Conservation (phyloP, 441 rosid genomes). For the Aquilaria agallochum region DNA sequence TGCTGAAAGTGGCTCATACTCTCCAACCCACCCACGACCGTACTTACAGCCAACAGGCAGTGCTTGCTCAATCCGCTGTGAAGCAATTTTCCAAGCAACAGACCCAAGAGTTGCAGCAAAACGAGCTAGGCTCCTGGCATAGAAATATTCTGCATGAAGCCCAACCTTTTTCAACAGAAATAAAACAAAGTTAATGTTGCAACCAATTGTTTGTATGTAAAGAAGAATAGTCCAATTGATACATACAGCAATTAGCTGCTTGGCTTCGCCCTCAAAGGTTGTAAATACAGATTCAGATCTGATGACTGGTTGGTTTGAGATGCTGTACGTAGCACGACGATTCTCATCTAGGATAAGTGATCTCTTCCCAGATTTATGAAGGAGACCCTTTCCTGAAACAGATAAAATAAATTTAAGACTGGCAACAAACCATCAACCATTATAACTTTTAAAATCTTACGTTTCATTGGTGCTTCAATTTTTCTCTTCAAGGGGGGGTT, state of each 20-base stretch:
- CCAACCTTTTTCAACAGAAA: slow-evolving; percentile 60
- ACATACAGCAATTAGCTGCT: slow-evolving; percentile 90
- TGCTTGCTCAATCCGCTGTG: slow-evolving; percentile 75
- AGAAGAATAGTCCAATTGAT: slow-evolving; percentile 7
- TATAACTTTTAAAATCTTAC: too few species aligned
- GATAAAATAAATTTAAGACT: slow-evolving; percentile 5
- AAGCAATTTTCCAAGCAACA: slow-evolving; percentile 78
- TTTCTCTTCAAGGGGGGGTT: too few species aligned
- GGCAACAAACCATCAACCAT: not conserved
- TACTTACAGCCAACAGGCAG: slow-evolving; percentile 79
- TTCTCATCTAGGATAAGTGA: slow-evolving; percentile 59
- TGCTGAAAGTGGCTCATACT: slow-evolving; percentile 86
- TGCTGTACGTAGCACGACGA: slow-evolving; percentile 61
- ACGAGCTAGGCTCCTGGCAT: slow-evolving; percentile 94
- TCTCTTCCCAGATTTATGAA: slow-evolving; percentile 61
- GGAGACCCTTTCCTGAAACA: slow-evolving; percentile 50
- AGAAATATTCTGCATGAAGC: slow-evolving; percentile 81
- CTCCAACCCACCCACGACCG: slow-evolving; percentile 99
- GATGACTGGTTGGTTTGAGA: slow-evolving; percentile 42
- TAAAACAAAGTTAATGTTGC: slow-evolving; percentile 12
- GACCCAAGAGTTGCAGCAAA: slow-evolving; percentile 94
- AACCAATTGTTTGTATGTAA: not conserved
- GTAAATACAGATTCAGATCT: slow-evolving; percentile 71
- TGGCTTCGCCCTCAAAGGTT: slow-evolving; percentile 82
- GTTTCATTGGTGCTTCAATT: too few species aligned